Evolutionary conservation across 345 rosid species (phyloP).

Genomic region (Clausena lansium): DNA sequence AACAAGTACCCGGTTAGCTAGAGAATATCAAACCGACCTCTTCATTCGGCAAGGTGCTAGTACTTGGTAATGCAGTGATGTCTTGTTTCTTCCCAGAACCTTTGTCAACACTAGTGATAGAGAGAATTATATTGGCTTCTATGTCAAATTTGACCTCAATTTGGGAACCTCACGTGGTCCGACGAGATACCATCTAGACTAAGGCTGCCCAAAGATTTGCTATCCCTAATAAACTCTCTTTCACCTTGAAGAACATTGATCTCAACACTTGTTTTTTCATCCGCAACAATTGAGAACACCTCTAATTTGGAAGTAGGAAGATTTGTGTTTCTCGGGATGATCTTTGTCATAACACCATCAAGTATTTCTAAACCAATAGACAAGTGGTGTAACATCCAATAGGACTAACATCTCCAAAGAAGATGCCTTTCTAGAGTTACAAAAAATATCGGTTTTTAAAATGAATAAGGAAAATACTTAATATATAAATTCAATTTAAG

Average conservation of each 20-base stretch:
- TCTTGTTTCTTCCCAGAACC: slow-evolving; percentile 93
- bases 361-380: slow-evolving; percentile 90
- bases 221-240: slow-evolving; percentile 92
- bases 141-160: slow-evolving; percentile 88
- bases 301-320: slow-evolving; percentile 90
- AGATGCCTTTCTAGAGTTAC: slow-evolving; percentile 71
- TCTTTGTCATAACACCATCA: slow-evolving; percentile 96
- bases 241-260: slow-evolving; percentile 95
- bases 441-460: background rate
- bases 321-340: slow-evolving; percentile 86
- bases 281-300: slow-evolving; percentile 94
- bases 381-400: slow-evolving; percentile 79
- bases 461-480: background rate
- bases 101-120: slow-evolving; percentile 75
- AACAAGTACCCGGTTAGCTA: no score
- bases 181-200: slow-evolving; percentile 78
- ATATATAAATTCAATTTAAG: background rate
- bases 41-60: slow-evolving; percentile 85
- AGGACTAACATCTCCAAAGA: slow-evolving; percentile 92
- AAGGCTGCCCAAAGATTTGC: slow-evolving; percentile 81
- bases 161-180: slow-evolving; percentile 84
- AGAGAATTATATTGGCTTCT: slow-evolving; percentile 87
- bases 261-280: slow-evolving; percentile 94
- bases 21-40: no score
- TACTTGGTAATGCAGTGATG: slow-evolving; percentile 84